These are phyloP conservation scores for Xylariaceae sp. DNA, from an alignment of 2,329 filamentous ascomycete species.

Conservation along the genomic window DNA sequence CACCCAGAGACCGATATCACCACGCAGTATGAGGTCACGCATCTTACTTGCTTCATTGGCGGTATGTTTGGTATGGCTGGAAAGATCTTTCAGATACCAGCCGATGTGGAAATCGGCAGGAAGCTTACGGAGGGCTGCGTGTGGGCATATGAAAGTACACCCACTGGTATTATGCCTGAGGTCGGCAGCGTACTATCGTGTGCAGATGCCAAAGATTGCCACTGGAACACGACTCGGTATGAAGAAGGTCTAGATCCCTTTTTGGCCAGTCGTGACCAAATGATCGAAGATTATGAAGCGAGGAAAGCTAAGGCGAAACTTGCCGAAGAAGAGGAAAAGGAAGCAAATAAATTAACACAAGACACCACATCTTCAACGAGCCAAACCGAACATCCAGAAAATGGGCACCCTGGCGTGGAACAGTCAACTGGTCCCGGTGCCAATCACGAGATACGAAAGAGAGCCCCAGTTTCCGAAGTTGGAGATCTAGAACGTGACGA, in stretches of 20 bases:
- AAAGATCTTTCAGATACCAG: conserved; percentile 53
- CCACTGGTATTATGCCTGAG: conserved; percentile 62
- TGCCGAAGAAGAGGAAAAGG: conserved; percentile 12
- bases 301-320: conserved; percentile 25
- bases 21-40: conserved; percentile 55
- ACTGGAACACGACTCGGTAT: conserved; percentile 50
- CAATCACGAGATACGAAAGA: conserved; percentile 18
- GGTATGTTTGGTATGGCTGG: conserved; percentile 64
- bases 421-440: background rate
- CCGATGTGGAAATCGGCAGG: conserved; percentile 58
- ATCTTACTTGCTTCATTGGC: conserved; percentile 63
- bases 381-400: conserved; percentile 3
- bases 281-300: conserved; percentile 29
- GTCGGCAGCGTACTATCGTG: conserved; percentile 46
- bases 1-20: conserved; percentile 36
- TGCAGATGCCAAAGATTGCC: conserved; percentile 40
- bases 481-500: background rate
- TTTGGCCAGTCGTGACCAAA: conserved; percentile 37
- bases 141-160: conserved; percentile 60
- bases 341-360: conserved; percentile 15
- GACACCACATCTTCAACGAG: background rate
- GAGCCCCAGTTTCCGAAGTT: conserved; percentile 18
- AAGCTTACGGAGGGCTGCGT: conserved; percentile 63
- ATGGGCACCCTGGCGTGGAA: conserved; percentile 10
- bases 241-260: conserved; percentile 44